These are phyloP conservation scores for Pouteria glomerata DNA, from an alignment of 148 eudicot genomes.

Conservation along the genomic window DNA sequence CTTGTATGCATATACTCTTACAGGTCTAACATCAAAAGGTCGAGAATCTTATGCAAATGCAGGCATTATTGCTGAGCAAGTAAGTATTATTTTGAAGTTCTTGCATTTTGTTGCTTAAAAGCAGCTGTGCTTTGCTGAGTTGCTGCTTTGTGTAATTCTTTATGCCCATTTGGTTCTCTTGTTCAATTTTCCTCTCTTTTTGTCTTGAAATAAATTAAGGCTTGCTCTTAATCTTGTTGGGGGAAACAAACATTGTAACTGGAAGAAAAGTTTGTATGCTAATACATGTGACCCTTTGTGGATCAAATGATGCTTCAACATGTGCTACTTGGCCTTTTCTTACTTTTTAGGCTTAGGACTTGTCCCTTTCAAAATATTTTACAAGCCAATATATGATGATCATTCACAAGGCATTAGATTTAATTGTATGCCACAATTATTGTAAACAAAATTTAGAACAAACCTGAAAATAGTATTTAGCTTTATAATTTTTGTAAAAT, in stretches of 20 bases:
- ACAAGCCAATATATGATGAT: background rate
- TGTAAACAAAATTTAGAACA: background rate
- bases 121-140: background rate
- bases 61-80: constrained; percentile 96
- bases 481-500: background rate
- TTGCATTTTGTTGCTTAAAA: background rate
- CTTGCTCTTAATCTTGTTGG: too few relatives aligned
- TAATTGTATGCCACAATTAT: background rate
- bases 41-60: constrained; percentile 99
- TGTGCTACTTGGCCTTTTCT: constrained; percentile 13
- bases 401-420: background rate
- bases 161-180: background rate
- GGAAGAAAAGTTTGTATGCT: too few relatives aligned
- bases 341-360: background rate
- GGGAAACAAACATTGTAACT: too few relatives aligned
- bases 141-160: background rate
- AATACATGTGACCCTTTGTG: background rate
- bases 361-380: background rate
- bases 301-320: constrained; percentile 6
- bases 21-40: constrained; percentile 97
- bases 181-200: background rate
- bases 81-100: constrained; percentile 21
- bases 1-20: constrained; percentile 92
- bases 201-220: too few relatives aligned
- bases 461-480: background rate